Percentiles rank a stretch among this genome's conserved stretches.
Conservation (phyloP, 352 stramenopile species). For the Bremia lactucae region DNA sequence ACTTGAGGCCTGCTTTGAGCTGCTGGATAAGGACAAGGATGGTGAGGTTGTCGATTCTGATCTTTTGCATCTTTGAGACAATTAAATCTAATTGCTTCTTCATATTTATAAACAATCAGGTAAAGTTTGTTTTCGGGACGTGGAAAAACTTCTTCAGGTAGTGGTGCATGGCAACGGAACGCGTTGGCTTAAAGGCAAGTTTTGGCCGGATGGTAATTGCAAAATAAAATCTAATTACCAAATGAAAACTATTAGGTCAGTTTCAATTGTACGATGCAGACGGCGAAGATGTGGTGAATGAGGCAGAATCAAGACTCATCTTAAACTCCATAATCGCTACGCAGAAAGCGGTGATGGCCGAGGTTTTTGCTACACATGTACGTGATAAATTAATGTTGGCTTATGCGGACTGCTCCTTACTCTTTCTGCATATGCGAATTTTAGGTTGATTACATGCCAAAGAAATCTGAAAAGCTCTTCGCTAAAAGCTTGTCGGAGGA, state of each 20-base stretch:
- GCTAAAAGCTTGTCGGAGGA: slow-evolving; percentile 38
- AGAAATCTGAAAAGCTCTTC: slow-evolving; percentile 50
- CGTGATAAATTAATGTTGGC: neutral
- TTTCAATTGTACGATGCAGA: slow-evolving; percentile 54
- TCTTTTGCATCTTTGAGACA: neutral
- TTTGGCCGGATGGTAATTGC: neutral
- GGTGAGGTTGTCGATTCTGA: slow-evolving; percentile 17
- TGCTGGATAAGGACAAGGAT: slow-evolving; percentile 57
- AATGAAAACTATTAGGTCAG: slow-evolving; percentile 24
- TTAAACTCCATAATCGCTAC: slow-evolving; percentile 48
- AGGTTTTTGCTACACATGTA: slow-evolving; percentile 61
- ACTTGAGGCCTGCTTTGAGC: slow-evolving; percentile 29
- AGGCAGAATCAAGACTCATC: slow-evolving; percentile 43
- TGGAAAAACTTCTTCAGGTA: slow-evolving; percentile 32
- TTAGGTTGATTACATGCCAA: slow-evolving; percentile 47
- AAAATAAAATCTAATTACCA: neutral
- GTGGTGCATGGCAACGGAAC: slow-evolving; percentile 23
- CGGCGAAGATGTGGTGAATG: slow-evolving; percentile 37
- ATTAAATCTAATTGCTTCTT: neutral
- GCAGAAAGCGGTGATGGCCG: slow-evolving; percentile 41
- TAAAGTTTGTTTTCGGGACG: slow-evolving; percentile 30
- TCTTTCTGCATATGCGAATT: slow-evolving; percentile 1
- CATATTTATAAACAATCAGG: slow-evolving; percentile 9
- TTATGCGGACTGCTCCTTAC: neutral
- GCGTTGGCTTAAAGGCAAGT: slow-evolving; percentile 38